Base-by-base conservation (phyloP, 305 asterid genomes). In the Fraxinus sp. region DNA sequence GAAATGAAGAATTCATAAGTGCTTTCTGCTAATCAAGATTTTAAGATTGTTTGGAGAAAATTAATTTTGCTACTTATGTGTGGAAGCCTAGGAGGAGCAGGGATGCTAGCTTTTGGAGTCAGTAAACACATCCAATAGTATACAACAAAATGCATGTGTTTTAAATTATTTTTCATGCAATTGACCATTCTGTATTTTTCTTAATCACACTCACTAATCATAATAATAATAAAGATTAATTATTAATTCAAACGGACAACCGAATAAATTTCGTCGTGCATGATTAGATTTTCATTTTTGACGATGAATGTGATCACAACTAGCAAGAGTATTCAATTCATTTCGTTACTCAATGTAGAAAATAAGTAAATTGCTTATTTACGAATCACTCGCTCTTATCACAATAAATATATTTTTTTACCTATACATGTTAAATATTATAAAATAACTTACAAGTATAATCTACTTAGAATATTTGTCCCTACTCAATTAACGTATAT, bases 1-100 rank as follows among this genome's bases (percentile, higher is more conserved):
- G 57, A 77, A 84, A 79, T 75, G 90, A 83, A 71, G 88, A 86
- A 82, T 80, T 81, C 96, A 89, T 88, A 18, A 73, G 72, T 52
- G 30, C 43, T 43, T 43, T 84, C 13, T 62, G 78, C 16, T 78
- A 43, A 7, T 22, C 39, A 68, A 64, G 35, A 30, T 2, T 81
- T 62, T 20, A 43, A 28, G 32, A 68, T 8, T 66, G 39, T 30
- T 39, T 36, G 22, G 66, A 43, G 41, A 6, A 18, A 64, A 33
- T 43, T n/a, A 3, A 73, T 3, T 43, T 18, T 41, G 11, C 28
- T 1, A 55, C 35, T 71, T 57, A 37, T 26, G 3, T 78, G 73
- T 82, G 32, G 79, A 39, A 62, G 83, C 52, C 72, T 39, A 75
- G 18, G 72, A 83, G 80, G 84, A 83, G 85, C 71, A 68, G 80